Percentiles rank a stretch among this genome's conserved stretches.
phyloP scores from a whole-genome alignment of 768 basidiomycete genomes.

The Tulasnella sp. region DNA sequence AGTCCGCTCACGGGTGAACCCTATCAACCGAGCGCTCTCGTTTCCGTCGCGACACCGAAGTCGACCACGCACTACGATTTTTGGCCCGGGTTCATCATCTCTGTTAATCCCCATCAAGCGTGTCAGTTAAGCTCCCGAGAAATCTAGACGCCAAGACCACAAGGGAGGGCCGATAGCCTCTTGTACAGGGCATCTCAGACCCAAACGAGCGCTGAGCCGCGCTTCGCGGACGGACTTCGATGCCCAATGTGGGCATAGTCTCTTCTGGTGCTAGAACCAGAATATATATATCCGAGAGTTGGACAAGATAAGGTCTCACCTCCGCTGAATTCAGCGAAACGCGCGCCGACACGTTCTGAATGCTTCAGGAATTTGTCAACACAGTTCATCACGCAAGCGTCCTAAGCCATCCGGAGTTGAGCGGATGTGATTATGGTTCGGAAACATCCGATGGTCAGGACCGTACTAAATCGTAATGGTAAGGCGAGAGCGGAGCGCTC shows the following conservation, averaged over 20 bases:
- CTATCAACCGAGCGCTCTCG: neutral
- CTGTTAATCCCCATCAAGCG: neutral
- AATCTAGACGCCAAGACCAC: neutral
- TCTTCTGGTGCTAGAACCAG: neutral
- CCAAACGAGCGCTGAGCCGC: neutral
- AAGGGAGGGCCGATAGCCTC: neutral
- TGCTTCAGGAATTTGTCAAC: slow-evolving; percentile 98
- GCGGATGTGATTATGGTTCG: neutral
- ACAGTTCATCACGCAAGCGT: slow-evolving; percentile 87
- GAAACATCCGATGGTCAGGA: neutral
- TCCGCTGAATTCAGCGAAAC: slow-evolving; percentile 89
- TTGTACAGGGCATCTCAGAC: neutral
- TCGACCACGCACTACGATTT: neutral
- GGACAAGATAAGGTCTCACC: slow-evolving; percentile 50
- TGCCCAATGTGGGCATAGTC: neutral
- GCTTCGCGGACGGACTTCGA: neutral
- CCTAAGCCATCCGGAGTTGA: slow-evolving; percentile 46
- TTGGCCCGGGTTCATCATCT: slow-evolving; percentile 27
- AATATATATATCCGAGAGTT: neutral
- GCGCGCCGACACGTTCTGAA: slow-evolving; percentile 85
- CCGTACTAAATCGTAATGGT: neutral
- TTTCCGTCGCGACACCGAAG: neutral
- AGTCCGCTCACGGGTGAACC: slow-evolving; percentile 1
- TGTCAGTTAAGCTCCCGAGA: neutral
- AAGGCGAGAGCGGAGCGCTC: slow-evolving; percentile 20